phyloP scores from a whole-genome alignment of 75 land plant genomes.

The Pinus tabuliformis region DNA sequence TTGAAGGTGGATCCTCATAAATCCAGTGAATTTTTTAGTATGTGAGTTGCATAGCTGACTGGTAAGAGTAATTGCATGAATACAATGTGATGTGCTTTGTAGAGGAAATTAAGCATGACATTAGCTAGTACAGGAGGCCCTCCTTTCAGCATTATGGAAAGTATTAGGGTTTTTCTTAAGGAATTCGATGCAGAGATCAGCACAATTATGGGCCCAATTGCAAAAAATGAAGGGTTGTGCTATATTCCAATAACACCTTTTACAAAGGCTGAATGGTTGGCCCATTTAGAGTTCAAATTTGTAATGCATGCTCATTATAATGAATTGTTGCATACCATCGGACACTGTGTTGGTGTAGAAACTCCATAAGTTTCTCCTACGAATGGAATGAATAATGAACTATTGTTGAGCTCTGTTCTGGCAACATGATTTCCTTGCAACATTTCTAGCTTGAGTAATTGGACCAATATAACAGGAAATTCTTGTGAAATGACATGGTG shows the following conservation, averaged over 20 bases:
- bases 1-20: too few species aligned
- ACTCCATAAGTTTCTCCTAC: background rate
- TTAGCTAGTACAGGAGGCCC: too few species aligned
- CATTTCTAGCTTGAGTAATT: too few species aligned
- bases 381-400: background rate
- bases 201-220: background rate
- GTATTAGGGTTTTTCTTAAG: background rate
- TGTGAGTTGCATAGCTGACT: too few species aligned
- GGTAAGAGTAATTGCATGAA: too few species aligned
- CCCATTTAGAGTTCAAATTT: slow-evolving; percentile 26
- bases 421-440: too few species aligned
- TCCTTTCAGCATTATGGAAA: background rate
- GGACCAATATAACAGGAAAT: too few species aligned
- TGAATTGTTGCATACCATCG: slow-evolving; percentile 20
- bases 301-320: background rate
- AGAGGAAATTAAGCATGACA: too few species aligned
- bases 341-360: slow-evolving; percentile 10
- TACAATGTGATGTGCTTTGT: too few species aligned
- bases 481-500: too few species aligned
- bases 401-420: background rate
- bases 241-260: background rate
- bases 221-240: background rate
- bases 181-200: background rate
- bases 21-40: too few species aligned
- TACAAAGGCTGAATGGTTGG: slow-evolving; percentile 22